Evolutionary conservation across 495 filamentous ascomycete genomes (phyloP).

Genomic region (Evansstolkia leycettana): DNA sequence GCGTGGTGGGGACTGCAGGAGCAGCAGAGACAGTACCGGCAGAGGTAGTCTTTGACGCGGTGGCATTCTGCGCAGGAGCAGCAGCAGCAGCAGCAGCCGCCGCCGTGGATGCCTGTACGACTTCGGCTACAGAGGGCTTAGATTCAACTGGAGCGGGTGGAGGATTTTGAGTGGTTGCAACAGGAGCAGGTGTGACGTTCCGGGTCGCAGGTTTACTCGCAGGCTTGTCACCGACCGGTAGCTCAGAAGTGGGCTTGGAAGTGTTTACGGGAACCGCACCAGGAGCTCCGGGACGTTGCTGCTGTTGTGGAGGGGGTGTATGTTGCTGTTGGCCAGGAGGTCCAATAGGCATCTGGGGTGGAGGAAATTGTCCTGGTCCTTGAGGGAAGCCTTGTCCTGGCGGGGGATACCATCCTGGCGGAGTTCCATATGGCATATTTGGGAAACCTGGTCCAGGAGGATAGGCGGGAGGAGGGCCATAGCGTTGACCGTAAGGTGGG

Average conservation of each 20-base stretch:
- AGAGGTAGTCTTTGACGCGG: slow-evolving; percentile 19
- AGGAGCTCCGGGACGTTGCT: slow-evolving; percentile 22
- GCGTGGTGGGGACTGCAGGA: slow-evolving; percentile 24
- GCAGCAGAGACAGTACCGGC: too few relatives aligned
- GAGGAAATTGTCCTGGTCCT: slow-evolving; percentile 43
- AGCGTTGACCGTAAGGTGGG: slow-evolving; percentile 42
- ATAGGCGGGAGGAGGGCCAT: slow-evolving; percentile 46
- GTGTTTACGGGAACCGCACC: slow-evolving; percentile 14
- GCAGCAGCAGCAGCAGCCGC: slow-evolving; percentile 36
- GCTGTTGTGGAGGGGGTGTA: slow-evolving; percentile 36
- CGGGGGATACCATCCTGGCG: slow-evolving; percentile 67
- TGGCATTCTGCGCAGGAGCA: slow-evolving; percentile 24
- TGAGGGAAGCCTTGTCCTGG: slow-evolving; percentile 70
- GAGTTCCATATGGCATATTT: slow-evolving; percentile 51
- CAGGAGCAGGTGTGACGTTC: slow-evolving; percentile 23
- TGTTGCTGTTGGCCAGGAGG: slow-evolving; percentile 33
- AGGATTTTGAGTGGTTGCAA: slow-evolving; percentile 19
- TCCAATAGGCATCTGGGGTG: slow-evolving; percentile 38
- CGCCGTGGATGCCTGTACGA: slow-evolving; percentile 38
- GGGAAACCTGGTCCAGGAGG: slow-evolving; percentile 49
- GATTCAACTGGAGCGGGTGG: slow-evolving; percentile 52
- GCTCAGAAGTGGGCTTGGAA: slow-evolving; percentile 29
- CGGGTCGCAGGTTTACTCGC: slow-evolving; percentile 22
- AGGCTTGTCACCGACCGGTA: slow-evolving; percentile 27
- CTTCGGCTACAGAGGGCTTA: slow-evolving; percentile 45